Conservation (phyloP, 352 stramenopile species). For the Salisapilia sapeloensis region DNA sequence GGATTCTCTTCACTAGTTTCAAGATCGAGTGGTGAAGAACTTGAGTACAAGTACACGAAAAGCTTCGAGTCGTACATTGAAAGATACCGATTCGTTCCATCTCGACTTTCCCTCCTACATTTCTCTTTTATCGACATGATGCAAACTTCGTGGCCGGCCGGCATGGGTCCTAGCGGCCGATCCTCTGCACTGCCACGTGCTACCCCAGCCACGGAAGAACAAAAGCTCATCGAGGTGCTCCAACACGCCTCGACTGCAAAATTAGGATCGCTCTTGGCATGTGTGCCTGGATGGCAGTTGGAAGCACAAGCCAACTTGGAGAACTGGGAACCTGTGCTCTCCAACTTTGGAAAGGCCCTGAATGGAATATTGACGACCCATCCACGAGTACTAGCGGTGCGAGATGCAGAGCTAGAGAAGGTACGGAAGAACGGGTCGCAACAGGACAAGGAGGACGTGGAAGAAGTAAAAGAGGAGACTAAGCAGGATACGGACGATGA, state of each 20-base stretch:
- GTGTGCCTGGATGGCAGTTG: conserved; percentile 57
- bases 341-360: conserved; percentile 6
- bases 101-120: no score
- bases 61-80: no score
- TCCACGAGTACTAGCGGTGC: conserved; percentile 20
- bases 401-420: conserved; percentile 8
- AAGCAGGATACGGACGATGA: conserved; percentile 3
- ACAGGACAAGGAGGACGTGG: conserved; percentile 1
- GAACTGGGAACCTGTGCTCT: conserved; percentile 48
- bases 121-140: no score
- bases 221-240: conserved; percentile 42
- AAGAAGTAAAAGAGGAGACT: conserved; percentile 3
- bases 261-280: conserved; percentile 40
- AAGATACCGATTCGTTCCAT: no score
- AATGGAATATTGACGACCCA: no score
- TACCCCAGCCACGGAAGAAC: conserved; percentile 32
- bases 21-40: no score
- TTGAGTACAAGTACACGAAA: no score
- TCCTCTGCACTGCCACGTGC: no score
- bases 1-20: no score
- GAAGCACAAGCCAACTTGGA: conserved; percentile 61
- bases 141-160: conserved; percentile 4
- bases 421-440: conserved; percentile 1
- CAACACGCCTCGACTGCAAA: conserved; percentile 20
- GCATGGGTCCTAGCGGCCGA: background rate